Evolutionary conservation across 2,329 filamentous ascomycete genomes (phyloP).

Genomic region (Scolecobasidium constrictum): DNA sequence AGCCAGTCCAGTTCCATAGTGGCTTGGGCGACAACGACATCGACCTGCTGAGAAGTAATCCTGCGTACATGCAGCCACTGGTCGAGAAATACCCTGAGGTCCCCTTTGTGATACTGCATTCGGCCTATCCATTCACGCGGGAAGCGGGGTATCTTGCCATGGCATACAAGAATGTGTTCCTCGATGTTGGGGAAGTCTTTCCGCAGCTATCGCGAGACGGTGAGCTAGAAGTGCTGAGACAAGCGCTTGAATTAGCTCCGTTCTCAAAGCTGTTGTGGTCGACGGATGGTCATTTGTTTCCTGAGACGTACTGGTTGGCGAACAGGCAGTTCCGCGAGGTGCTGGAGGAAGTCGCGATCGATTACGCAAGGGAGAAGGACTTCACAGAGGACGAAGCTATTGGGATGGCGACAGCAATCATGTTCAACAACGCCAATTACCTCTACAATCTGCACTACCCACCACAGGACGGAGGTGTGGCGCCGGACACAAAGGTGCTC

Average conservation of each 20-base stretch:
- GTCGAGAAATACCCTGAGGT: slow-evolving; percentile 59
- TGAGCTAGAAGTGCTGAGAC: slow-evolving; percentile 57
- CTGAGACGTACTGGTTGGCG: slow-evolving; percentile 66
- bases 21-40: slow-evolving; percentile 75
- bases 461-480: slow-evolving; percentile 18
- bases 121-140: slow-evolving; percentile 69
- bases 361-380: slow-evolving; percentile 55
- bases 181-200: slow-evolving; percentile 76
- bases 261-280: slow-evolving; percentile 69
- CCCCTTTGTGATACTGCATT: slow-evolving; percentile 68
- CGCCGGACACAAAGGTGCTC: background rate
- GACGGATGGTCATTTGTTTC: slow-evolving; percentile 69
- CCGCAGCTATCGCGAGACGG: slow-evolving; percentile 67
- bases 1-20: slow-evolving; percentile 76
- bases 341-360: slow-evolving; percentile 55
- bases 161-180: slow-evolving; percentile 68
- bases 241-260: slow-evolving; percentile 66
- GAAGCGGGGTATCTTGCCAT: slow-evolving; percentile 70
- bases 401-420: slow-evolving; percentile 51
- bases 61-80: slow-evolving; percentile 62
- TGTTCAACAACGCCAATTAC: slow-evolving; percentile 69
- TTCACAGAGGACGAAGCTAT: slow-evolving; percentile 52
- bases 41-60: slow-evolving; percentile 56
- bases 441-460: slow-evolving; percentile 52
- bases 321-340: slow-evolving; percentile 62